Evolutionary conservation across 31 red algal species (phyloP).

Genomic region (Porphyra umbilicalis): DNA sequence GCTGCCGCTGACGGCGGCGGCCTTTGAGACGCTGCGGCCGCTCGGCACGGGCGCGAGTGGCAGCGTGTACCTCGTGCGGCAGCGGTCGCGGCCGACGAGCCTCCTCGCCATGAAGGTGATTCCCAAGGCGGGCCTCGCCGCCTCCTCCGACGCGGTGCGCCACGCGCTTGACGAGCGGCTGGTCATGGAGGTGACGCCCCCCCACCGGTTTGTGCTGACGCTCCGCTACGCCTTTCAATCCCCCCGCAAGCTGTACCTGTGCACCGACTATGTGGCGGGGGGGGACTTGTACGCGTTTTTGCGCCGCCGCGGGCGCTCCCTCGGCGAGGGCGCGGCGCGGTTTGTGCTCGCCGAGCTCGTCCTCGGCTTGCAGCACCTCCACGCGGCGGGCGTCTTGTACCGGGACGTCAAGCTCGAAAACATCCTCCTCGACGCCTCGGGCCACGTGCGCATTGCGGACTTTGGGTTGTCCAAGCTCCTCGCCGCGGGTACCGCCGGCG

Average conservation of each 20-base stretch:
- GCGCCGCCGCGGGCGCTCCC: background rate
- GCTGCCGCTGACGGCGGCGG: background rate
- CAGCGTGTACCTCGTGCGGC: conserved; percentile 37
- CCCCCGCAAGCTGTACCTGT: conserved; percentile 20
- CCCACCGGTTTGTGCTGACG: conserved; percentile 15
- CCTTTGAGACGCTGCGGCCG: conserved; percentile 11
- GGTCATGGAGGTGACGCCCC: conserved; percentile 7
- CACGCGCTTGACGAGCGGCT: conserved; percentile 20
- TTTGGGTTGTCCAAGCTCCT: conserved; percentile 56
- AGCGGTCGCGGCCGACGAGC: background rate
- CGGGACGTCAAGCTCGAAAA: conserved; percentile 58
- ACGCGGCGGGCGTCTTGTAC: conserved; percentile 47
- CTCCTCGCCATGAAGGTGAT: conserved; percentile 3
- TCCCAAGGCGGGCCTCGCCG: conserved; percentile 1
- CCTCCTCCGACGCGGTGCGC: conserved; percentile 6
- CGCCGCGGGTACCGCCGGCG: background rate
- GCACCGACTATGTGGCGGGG: conserved; percentile 23
- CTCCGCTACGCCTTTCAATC: conserved; percentile 51
- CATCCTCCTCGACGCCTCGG: conserved; percentile 20
- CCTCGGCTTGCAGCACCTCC: conserved; percentile 51
- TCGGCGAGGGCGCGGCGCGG: conserved; percentile 30
- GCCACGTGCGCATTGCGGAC: conserved; percentile 36
- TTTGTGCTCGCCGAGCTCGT: conserved; percentile 38
- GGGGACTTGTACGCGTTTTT: conserved; percentile 29
- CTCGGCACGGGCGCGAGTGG: conserved; percentile 34